These are phyloP conservation scores for Eremothecium sinecaudum DNA, from an alignment of 1,139 yeast genomes.

Conservation along the genomic window DNA sequence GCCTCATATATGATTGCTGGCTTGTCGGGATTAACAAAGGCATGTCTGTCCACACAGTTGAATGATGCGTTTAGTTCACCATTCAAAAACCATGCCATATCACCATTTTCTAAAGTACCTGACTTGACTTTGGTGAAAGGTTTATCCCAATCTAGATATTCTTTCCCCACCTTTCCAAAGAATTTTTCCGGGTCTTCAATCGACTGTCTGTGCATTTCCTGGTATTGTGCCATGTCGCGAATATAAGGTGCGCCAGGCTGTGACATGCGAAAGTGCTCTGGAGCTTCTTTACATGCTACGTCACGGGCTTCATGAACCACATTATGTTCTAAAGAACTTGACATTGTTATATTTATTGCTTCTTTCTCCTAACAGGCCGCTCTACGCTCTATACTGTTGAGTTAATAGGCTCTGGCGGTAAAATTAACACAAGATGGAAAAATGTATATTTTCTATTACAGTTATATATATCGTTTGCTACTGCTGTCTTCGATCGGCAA, in stretches of 20 bases:
- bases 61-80: conserved; percentile 91
- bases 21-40: conserved; percentile 76
- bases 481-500: background rate
- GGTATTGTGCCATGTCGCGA: conserved; percentile 55
- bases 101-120: conserved; percentile 72
- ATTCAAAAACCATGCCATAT: conserved; percentile 85
- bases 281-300: conserved; percentile 55
- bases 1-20: conserved; percentile 91
- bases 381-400: too few relatives aligned
- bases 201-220: conserved; percentile 64
- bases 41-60: conserved; percentile 96
- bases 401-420: too few relatives aligned
- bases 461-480: background rate
- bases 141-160: conserved; percentile 74
- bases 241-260: conserved; percentile 53
- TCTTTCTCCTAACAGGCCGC: too few relatives aligned
- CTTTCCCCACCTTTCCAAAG: conserved; percentile 75
- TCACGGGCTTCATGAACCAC: conserved; percentile 80
- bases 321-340: conserved; percentile 25
- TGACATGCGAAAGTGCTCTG: conserved; percentile 62
- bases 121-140: conserved; percentile 65
- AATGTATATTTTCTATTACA: background rate
- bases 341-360: conserved; percentile 9
- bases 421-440: too few relatives aligned
- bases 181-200: conserved; percentile 73